Evolutionary conservation across 2,329 filamentous ascomycete species (phyloP).

Genomic region (Didymella sp.): DNA sequence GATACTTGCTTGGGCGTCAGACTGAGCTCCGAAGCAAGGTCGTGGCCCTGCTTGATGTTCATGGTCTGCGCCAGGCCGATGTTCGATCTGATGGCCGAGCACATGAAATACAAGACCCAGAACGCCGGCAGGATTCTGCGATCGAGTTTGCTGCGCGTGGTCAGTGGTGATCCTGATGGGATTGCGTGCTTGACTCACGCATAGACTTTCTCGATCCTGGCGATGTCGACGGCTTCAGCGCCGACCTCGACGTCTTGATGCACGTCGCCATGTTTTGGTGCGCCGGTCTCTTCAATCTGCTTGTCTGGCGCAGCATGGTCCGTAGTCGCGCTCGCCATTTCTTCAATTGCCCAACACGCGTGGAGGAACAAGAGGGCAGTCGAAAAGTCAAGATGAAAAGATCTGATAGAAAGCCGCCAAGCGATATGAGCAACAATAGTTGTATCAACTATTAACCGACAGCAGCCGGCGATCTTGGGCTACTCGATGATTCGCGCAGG

Average conservation of each 20-base stretch:
- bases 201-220: constrained; percentile 48
- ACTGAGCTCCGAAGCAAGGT: constrained; percentile 74
- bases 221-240: constrained; percentile 43
- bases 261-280: constrained; percentile 35
- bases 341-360: not conserved
- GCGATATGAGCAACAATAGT: constrained; percentile 13
- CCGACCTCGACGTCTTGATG: constrained; percentile 46
- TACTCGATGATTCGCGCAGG: constrained; percentile 23
- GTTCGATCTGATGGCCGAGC: constrained; percentile 89
- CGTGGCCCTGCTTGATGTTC: constrained; percentile 74
- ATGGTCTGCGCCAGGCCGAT: constrained; percentile 95
- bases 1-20: constrained; percentile 79
- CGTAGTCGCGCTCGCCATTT: constrained; percentile 34
- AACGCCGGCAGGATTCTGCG: constrained; percentile 73
- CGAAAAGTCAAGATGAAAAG: constrained; percentile 13
- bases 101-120: constrained; percentile 90
- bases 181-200: constrained; percentile 35
- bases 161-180: not conserved
- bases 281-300: constrained; percentile 23
- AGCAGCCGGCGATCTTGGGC: constrained; percentile 19
- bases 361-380: constrained; percentile 1
- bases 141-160: constrained; percentile 59
- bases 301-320: constrained; percentile 27
- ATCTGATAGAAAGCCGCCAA: constrained; percentile 19
- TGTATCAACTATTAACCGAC: constrained; percentile 29